Evolutionary conservation across 306 rosid genomes (phyloP).

Genomic region (Dicorynia guianensis): DNA sequence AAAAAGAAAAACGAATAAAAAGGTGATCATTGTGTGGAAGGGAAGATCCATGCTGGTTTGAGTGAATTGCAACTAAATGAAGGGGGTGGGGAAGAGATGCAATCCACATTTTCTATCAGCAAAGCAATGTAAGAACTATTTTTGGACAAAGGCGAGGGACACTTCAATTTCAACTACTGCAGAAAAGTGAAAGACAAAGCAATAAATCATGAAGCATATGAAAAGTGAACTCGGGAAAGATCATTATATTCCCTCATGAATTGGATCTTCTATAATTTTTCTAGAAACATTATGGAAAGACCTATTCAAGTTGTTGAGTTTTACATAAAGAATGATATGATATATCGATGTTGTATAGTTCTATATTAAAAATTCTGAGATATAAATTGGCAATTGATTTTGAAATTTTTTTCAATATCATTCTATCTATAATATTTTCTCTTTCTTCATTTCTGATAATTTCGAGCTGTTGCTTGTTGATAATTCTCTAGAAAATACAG

Average conservation of each 20-base stretch:
- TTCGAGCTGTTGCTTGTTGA: background rate
- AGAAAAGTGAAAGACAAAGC: background rate
- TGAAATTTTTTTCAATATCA: background rate
- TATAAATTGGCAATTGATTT: no score
- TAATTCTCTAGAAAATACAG: no score
- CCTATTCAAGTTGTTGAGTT: no score
- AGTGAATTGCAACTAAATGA: constrained; percentile 71
- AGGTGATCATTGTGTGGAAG: constrained; percentile 57
- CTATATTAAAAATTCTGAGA: no score
- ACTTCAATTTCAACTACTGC: no score
- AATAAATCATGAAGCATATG: background rate
- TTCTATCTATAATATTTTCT: no score
- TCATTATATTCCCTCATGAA: background rate
- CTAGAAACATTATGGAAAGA: no score
- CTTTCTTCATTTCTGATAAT: background rate
- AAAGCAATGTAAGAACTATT: constrained; percentile 65
- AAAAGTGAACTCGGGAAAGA: background rate
- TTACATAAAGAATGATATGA: no score
- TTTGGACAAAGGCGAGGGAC: background rate
- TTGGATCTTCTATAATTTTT: no score
- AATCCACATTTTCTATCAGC: constrained; percentile 61
- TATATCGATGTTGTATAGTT: no score
- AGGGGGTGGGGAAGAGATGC: constrained; percentile 73
- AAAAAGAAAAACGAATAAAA: background rate
- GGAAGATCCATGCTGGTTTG: constrained; percentile 62